A percentile compares a stretch with the other conserved stretches of the same genome.
These are phyloP conservation scores for Allium cepa DNA, from an alignment of 106 monocot genomes.

Conservation along the genomic window DNA sequence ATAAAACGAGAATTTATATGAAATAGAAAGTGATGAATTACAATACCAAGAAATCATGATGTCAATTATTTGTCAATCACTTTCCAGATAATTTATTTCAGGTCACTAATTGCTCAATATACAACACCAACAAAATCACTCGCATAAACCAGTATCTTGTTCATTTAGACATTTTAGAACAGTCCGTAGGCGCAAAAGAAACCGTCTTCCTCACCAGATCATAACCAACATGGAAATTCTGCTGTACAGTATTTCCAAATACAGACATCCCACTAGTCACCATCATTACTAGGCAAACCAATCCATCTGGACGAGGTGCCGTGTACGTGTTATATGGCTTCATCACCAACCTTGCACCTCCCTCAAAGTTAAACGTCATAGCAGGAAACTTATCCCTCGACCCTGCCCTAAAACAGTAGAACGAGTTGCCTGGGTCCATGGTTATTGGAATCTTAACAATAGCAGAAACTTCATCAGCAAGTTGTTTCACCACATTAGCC, in stretches of 20 bases:
- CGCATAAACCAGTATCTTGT: too few relatives aligned
- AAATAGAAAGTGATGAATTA: too few relatives aligned
- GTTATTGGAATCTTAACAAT: not conserved
- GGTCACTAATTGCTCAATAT: too few relatives aligned
- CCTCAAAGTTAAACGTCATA: slow-evolving; percentile 9
- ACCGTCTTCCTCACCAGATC: slow-evolving; percentile 5
- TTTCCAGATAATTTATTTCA: too few relatives aligned
- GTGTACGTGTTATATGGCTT: slow-evolving; percentile 12
- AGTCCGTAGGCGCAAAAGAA: not conserved
- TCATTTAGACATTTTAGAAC: not conserved
- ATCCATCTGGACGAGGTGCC: slow-evolving; percentile 11
- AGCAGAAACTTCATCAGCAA: not conserved
- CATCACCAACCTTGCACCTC: slow-evolving; percentile 8
- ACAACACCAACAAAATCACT: too few relatives aligned
- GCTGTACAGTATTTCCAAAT: slow-evolving; percentile 15
- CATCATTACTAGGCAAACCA: slow-evolving; percentile 19
- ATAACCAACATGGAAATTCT: slow-evolving; percentile 14
- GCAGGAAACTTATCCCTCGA: slow-evolving; percentile 15
- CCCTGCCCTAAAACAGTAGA: slow-evolving; percentile 7
- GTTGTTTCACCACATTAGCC: not conserved
- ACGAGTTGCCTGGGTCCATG: slow-evolving; percentile 10
- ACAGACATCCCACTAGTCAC: slow-evolving; percentile 9
- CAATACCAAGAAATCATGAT: too few relatives aligned
- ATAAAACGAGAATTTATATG: too few relatives aligned
- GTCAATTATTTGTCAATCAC: too few relatives aligned